These are phyloP conservation scores for Ceratocystis papillata DNA, from an alignment of 2,329 filamentous ascomycete genomes.

Conservation along the genomic window DNA sequence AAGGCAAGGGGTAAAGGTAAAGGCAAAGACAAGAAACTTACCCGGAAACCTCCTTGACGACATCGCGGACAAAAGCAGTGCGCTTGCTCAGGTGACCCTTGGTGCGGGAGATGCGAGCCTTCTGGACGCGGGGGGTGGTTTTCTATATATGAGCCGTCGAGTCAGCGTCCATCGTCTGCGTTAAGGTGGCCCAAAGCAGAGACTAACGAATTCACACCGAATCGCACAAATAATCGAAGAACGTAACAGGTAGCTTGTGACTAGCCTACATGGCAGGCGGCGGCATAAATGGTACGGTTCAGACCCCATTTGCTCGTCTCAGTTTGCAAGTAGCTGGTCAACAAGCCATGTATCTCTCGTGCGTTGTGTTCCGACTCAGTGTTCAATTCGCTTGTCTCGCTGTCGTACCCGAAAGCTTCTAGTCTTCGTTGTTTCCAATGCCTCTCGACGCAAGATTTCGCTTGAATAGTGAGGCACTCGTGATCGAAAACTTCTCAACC, in stretches of 20 bases:
- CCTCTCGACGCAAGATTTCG: slow-evolving; percentile 5
- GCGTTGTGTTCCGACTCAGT: slow-evolving; percentile 16
- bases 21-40: slow-evolving; percentile 45
- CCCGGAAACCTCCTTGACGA: slow-evolving; percentile 97
- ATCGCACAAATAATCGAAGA: neutral
- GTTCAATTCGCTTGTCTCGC: slow-evolving; percentile 19
- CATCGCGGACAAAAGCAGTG: slow-evolving; percentile 90
- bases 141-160: slow-evolving; percentile 51
- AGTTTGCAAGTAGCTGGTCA: neutral
- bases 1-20: too few species aligned
- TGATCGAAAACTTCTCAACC: slow-evolving; percentile 8
- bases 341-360: slow-evolving; percentile 12
- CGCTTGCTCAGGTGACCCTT: slow-evolving; percentile 97
- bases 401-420: slow-evolving; percentile 27
- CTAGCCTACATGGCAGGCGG: neutral
- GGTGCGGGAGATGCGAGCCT: slow-evolving; percentile 69
- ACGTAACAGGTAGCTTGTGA: neutral
- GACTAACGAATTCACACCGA: slow-evolving; percentile 20
- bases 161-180: slow-evolving; percentile 55
- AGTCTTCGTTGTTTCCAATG: slow-evolving; percentile 24
- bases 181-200: slow-evolving; percentile 26
- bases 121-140: slow-evolving; percentile 67
- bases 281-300: neutral
- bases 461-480: slow-evolving; percentile 17
- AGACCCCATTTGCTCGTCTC: neutral